Conservation (phyloP, 805 yeast genomes). For the Ogataea ramenticola region DNA sequence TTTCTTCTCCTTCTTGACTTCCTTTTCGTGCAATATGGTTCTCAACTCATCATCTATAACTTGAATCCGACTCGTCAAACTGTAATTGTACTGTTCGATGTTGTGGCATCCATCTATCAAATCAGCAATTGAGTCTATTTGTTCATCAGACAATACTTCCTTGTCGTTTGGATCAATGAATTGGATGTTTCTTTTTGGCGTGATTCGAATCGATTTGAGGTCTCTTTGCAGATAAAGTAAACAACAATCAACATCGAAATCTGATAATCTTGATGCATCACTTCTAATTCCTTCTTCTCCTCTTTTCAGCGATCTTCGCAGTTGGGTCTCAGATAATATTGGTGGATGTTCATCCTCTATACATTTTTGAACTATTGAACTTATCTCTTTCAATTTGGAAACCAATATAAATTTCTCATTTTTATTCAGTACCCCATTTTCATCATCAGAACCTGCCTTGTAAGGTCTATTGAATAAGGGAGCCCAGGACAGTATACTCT, state of each 20-base stretch:
- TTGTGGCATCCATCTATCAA: neutral
- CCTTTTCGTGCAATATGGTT: neutral
- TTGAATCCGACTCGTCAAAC: neutral
- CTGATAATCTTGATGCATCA: constrained; percentile 1
- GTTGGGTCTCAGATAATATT: constrained; percentile 2
- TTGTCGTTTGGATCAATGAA: constrained; percentile 6
- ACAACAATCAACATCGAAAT: constrained; percentile 17
- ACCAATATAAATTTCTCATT: constrained; percentile 14
- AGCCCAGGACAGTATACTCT: neutral
- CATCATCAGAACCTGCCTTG: constrained; percentile 7
- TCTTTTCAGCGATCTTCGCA: no score
- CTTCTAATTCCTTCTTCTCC: constrained; percentile 2
- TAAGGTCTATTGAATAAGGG: neutral
- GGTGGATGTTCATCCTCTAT: constrained; percentile 7
- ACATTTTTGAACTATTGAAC: constrained; percentile 4
- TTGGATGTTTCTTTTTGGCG: constrained; percentile 6
- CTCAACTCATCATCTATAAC: neutral
- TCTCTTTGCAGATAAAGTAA: constrained; percentile 16
- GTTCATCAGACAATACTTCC: constrained; percentile 10
- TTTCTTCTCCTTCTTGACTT: neutral
- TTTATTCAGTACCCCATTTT: constrained; percentile 9
- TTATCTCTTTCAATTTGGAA: constrained; percentile 9
- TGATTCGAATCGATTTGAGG: constrained; percentile 2
- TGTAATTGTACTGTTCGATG: neutral
- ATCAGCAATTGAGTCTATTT: constrained; percentile 1